A percentile compares a stretch with the other conserved stretches of the same genome.
These are phyloP conservation scores for Moelleriella libera DNA, from an alignment of 2,329 filamentous ascomycete species.

Conservation along the genomic window DNA sequence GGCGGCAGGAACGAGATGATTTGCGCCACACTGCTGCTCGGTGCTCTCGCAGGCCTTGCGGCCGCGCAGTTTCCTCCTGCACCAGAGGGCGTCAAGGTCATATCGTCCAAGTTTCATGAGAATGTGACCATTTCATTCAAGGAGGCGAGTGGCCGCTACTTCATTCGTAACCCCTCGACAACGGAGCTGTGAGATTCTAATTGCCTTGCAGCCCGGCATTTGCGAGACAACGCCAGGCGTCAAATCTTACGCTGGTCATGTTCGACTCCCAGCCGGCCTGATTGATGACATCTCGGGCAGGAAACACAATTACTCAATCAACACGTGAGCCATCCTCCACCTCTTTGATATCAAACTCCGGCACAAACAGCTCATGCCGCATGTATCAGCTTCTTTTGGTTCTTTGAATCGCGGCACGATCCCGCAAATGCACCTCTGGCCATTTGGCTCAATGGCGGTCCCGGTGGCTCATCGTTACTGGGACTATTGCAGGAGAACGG, in stretches of 20 bases:
- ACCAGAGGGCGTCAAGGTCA: constrained; percentile 25
- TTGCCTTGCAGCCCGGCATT: constrained; percentile 34
- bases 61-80: constrained; percentile 16
- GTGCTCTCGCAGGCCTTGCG: constrained; percentile 8
- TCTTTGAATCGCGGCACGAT: constrained; percentile 29
- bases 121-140: constrained; percentile 51
- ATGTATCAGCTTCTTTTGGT: constrained; percentile 28
- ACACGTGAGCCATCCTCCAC: constrained; percentile 30
- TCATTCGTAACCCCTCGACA: no score
- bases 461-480: constrained; percentile 46
- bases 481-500: constrained; percentile 50
- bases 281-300: constrained; percentile 26
- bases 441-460: constrained; percentile 54
- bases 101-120: constrained; percentile 43
- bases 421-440: constrained; percentile 28
- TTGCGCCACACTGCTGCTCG: constrained; percentile 6
- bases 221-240: constrained; percentile 42
- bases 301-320: constrained; percentile 26
- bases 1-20: no score
- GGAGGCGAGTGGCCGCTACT: constrained; percentile 18
- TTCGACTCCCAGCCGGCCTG: constrained; percentile 33
- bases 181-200: no score
- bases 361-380: neutral
- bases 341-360: no score
- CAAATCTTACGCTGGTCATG: constrained; percentile 53